Percentiles rank a stretch among this genome's conserved stretches.
Conservation (phyloP, 768 basidiomycete genomes). For the Scleroderma citrinum region DNA sequence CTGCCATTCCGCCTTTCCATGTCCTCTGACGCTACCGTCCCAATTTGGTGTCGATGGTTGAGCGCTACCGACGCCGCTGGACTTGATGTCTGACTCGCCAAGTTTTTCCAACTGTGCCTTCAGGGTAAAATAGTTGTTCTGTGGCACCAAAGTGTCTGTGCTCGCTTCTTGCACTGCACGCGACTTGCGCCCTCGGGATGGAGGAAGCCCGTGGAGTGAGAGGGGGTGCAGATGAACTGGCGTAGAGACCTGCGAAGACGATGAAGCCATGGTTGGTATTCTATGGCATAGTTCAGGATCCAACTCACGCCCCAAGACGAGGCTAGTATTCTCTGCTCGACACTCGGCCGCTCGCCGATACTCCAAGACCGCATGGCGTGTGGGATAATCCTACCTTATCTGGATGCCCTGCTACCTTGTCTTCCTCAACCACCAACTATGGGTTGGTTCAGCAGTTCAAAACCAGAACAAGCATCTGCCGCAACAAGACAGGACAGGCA, state of each 20-base stretch:
- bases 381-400: neutral
- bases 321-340: neutral
- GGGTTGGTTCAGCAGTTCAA: conserved; percentile 33
- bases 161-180: conserved; percentile 35
- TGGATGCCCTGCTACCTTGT: neutral
- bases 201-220: conserved; percentile 45
- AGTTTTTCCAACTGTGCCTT: conserved; percentile 56
- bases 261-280: conserved; percentile 15
- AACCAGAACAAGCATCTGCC: conserved; percentile 35
- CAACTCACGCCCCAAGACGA: neutral
- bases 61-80: neutral
- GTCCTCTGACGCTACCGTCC: conserved; percentile 55
- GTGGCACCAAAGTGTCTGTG: conserved; percentile 20
- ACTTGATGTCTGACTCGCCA: conserved; percentile 21
- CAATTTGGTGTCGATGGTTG: conserved; percentile 35
- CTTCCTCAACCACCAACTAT: conserved; percentile 7
- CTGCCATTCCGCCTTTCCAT: conserved; percentile 37
- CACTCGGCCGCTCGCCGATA: neutral
- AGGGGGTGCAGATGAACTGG: conserved; percentile 72
- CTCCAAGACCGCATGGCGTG: too few relatives aligned
- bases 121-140: conserved; percentile 54
- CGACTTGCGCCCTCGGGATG: conserved; percentile 41
- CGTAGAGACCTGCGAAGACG: conserved; percentile 34
- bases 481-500: conserved; percentile 61
- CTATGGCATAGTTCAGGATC: conserved; percentile 7